Evolutionary conservation across 106 monocot species (phyloP).

Genomic region (Platanthera zijinensis): DNA sequence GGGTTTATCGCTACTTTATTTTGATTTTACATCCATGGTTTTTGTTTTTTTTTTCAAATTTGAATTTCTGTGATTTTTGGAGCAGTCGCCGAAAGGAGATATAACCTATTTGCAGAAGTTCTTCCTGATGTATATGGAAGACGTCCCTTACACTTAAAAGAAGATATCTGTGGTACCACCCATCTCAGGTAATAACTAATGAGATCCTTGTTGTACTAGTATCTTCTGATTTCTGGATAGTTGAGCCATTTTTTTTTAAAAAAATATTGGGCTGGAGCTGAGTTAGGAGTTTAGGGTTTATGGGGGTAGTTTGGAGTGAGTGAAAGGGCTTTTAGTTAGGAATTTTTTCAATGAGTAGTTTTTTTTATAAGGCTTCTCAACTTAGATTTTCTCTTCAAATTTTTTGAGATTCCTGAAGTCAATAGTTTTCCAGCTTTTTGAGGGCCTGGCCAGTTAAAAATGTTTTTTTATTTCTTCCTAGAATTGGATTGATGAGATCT

Average conservation of each 20-base stretch:
- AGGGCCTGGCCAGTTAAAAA: no score
- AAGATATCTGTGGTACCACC: slow-evolving; percentile 89
- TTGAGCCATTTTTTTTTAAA: neutral
- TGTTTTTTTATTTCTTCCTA: no score
- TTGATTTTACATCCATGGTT: neutral
- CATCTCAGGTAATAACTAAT: slow-evolving; percentile 51
- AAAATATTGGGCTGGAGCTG: neutral
- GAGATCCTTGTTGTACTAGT: neutral
- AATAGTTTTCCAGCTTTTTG: no score
- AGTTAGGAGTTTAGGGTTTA: neutral
- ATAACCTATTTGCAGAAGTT: slow-evolving; percentile 94
- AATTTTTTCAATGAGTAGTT: no score
- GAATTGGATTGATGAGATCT: no score
- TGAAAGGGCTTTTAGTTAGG: neutral
- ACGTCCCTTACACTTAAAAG: slow-evolving; percentile 66
- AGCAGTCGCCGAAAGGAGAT: slow-evolving; percentile 73
- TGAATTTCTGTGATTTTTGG: neutral
- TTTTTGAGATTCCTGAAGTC: no score
- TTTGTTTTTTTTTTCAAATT: neutral
- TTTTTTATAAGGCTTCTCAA: no score
- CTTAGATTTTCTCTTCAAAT: no score
- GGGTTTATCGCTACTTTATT: neutral
- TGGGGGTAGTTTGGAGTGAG: neutral
- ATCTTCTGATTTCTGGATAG: neutral
- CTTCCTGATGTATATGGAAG: slow-evolving; percentile 82